Evolutionary conservation across 495 filamentous ascomycete genomes (phyloP).

Genomic region (Podospora anserina): DNA sequence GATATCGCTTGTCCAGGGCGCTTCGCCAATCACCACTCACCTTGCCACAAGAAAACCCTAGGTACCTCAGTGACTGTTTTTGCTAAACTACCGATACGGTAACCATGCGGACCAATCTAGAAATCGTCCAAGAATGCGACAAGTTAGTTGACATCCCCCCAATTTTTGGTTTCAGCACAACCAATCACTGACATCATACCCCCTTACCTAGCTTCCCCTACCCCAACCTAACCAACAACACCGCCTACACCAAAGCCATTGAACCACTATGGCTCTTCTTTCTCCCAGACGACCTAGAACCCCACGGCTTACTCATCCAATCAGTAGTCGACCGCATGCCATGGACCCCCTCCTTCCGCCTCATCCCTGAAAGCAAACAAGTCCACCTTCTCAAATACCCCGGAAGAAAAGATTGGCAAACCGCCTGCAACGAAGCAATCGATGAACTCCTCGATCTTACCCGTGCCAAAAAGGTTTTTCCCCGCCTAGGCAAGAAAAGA

Average conservation of each 20-base stretch:
- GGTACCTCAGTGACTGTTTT: neutral
- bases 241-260: neutral
- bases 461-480: neutral
- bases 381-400: neutral
- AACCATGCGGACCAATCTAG: neutral
- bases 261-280: neutral
- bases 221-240: neutral
- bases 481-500: neutral
- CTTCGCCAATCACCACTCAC: neutral
- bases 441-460: neutral
- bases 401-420: neutral
- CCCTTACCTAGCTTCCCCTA: neutral
- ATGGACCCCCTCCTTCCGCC: neutral
- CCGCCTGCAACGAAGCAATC: neutral
- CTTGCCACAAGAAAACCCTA: neutral
- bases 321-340: neutral
- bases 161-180: neutral
- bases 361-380: neutral
- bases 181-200: neutral
- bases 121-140: neutral
- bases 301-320: neutral
- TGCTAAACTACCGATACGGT: neutral
- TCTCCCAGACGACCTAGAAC: neutral
- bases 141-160: neutral
- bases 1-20: neutral